Conservation (phyloP, 345 rosid species). For the Acer yangbiense region DNA sequence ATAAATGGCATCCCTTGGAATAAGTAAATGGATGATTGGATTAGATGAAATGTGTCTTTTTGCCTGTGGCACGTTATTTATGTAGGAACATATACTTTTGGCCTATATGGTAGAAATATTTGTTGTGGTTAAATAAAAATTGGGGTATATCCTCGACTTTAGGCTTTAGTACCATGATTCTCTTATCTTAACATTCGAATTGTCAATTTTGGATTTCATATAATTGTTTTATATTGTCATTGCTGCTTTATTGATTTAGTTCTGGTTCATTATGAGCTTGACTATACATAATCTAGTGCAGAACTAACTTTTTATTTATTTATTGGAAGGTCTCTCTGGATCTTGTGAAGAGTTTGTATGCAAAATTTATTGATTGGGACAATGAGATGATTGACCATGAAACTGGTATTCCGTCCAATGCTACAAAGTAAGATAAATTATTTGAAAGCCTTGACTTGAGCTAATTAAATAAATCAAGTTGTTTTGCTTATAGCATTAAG, state of each 20-base stretch:
- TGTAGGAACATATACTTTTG: not conserved
- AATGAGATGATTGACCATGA: constrained; percentile 84
- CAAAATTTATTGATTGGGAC: constrained; percentile 96
- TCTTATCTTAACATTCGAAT: not conserved
- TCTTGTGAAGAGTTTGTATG: constrained; percentile 91
- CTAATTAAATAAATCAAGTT: not conserved
- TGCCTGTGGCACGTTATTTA: not conserved
- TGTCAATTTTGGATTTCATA: constrained; percentile 6
- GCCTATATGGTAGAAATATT: constrained; percentile 8
- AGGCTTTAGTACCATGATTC: not conserved
- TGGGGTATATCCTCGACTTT: not conserved
- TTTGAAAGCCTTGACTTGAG: constrained; percentile 9
- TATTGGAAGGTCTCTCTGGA: constrained; percentile 84
- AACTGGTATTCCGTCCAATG: constrained; percentile 75
- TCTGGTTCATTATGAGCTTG: not conserved
- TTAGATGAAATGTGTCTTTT: not conserved
- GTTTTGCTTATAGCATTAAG: constrained; percentile 18
- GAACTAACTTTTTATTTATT: not conserved
- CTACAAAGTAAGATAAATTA: constrained; percentile 78
- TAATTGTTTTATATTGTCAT: not conserved
- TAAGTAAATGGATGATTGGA: no score
- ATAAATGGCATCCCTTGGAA: no score
- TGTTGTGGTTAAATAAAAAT: not conserved
- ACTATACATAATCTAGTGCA: not conserved
- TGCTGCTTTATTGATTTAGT: not conserved